phyloP scores from a whole-genome alignment of 768 basidiomycete genomes.

The Boletellus sp. region DNA sequence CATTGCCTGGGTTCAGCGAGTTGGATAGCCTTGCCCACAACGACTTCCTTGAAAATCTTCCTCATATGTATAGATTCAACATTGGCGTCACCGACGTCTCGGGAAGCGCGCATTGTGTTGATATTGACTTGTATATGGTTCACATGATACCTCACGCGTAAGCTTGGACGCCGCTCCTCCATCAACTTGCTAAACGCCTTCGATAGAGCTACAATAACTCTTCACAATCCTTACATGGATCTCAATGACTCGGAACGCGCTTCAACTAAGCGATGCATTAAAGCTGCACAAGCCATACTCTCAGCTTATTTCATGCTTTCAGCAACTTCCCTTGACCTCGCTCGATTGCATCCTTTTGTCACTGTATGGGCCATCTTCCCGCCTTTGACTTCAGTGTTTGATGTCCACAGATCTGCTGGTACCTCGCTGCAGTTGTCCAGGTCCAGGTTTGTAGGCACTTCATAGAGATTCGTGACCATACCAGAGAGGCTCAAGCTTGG shows the following conservation, averaged over 20 bases:
- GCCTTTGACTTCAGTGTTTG: constrained; percentile 6
- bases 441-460: constrained; percentile 84
- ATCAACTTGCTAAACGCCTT: constrained; percentile 9
- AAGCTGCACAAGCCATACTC: constrained; percentile 72
- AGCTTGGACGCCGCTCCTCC: constrained; percentile 19
- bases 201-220: constrained; percentile 76
- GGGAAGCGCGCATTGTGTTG: constrained; percentile 53
- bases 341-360: constrained; percentile 76
- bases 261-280: constrained; percentile 69
- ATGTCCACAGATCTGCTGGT: constrained; percentile 75
- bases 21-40: constrained; percentile 65
- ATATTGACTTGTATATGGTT: constrained; percentile 85
- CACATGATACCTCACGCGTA: constrained; percentile 85
- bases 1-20: constrained; percentile 59
- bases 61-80: constrained; percentile 61
- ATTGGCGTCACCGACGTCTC: constrained; percentile 57
- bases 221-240: constrained; percentile 82
- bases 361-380: constrained; percentile 48
- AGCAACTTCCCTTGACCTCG: constrained; percentile 80
- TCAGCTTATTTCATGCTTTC: constrained; percentile 72
- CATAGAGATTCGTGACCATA: constrained; percentile 75
- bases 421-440: constrained; percentile 83
- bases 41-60: constrained; percentile 69
- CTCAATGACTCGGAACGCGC: constrained; percentile 60
- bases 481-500: constrained; percentile 76